Base-by-base conservation (phyloP, 148 eudicot genomes). In the Amaranthus palmeri region DNA sequence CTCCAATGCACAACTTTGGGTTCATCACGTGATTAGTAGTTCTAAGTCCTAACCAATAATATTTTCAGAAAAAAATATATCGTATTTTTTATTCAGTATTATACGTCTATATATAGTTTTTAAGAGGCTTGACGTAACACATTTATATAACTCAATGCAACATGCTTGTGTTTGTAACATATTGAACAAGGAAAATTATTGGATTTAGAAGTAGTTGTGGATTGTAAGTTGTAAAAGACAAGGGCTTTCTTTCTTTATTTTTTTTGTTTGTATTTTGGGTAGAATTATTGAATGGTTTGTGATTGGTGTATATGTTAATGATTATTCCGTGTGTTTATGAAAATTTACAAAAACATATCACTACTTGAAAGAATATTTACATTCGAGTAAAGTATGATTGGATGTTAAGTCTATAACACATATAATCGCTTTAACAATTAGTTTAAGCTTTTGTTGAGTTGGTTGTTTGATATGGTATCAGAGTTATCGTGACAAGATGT, bases 1-100 rank as follows among this genome's bases (percentile, higher is more conserved):
- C 83, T 74, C 3, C 77, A 86, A 10, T 84, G 87, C 61, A 69
- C 74, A 5, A 51, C 74, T 3, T 25, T 81, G 14, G 69, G 72
- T 18, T 66, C 65, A 25, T 25, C 36, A 25, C 40, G 48, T 7
- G 43, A 25, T 13, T 3, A 13, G 2, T 40, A 64, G 0, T 41
- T 41, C 18, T 65, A 43, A 74, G 14, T 10, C 5, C 3, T 44
- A 12, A 41, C 7, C 8, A 67, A 7, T 2, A 7, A 7, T 54
- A 14, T 45, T 14, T 5, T n/a, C 42, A 3, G 45, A 3, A 6
- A 5, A 4, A 0, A 71, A 43, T 45, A 12, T 45, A n/a, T 1
- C 41, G 36, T 25, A 25, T 25, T 25, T 25, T 17, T 17, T 66
- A 53, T 18, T n/a, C 6, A 57, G 7, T 57, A 57, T 14, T 18